Base-by-base conservation (phyloP, 371 early-diverging fungal species). In the Mucor lusitanicus region DNA sequence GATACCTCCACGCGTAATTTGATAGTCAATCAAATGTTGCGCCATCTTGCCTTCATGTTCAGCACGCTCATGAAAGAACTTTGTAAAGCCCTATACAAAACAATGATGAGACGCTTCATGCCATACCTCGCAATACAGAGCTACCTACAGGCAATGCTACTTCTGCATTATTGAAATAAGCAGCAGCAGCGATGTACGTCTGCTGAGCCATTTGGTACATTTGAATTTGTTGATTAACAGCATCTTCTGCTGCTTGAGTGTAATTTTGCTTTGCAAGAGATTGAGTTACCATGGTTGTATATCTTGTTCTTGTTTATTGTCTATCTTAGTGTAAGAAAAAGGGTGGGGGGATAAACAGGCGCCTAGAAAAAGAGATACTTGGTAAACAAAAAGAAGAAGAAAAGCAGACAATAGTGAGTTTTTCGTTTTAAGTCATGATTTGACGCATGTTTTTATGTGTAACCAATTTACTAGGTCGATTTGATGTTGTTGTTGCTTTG, bases 231-330 rank as follows among this genome's bases (percentile, higher is more conserved):
- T 81, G 70, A 69, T 88, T 87, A 35, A 89, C 67, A 25, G 81
- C 80, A 63, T 88, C 85, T 70, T 88, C 88, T 19, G 84, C 64
- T 42, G 78, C 78, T 17, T 79, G 73, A 6, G 81, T 53, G 65
- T 81, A 89, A 79, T 89, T 89, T 78, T 89, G 90, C 63, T 81
- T 85, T 42, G 85, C 83, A 62, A 86, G 69, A 9, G 79, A 78
- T 53, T 48, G 40, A 53, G 23, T 21, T 33, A 67, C 39, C 64
- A 69, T 65, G 19, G 15, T 21, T 23, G 6, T 15, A 28, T 21
- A 54, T 15, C 6, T 28, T 54, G 30, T 54, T 1, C 4, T 21
- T 23, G 25, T 3, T 21, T 48, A 25, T 28, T 23, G 61, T 33
- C 4, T 60, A 27, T 59, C 33, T 23, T 37, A 57, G 32, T 57